A percentile compares a stretch with the other conserved stretches of the same genome.
Evolutionary conservation across 441 rosid genomes (phyloP).

Genomic region (Rhodomyrtus psidioides): DNA sequence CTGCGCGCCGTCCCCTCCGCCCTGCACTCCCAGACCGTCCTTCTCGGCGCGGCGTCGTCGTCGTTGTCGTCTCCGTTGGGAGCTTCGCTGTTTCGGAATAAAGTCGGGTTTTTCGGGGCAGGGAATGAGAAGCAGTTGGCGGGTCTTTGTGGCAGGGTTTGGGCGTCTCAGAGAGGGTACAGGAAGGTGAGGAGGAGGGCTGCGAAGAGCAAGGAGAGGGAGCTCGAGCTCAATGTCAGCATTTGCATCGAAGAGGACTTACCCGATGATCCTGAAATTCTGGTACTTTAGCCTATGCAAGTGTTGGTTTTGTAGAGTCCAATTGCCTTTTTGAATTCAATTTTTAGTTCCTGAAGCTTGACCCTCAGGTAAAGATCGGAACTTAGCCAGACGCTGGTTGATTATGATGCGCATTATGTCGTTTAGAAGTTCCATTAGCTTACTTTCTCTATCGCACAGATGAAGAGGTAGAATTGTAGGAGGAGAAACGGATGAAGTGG

Average conservation of each 20-base stretch:
- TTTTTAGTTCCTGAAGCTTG: neutral
- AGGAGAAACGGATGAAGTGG: neutral
- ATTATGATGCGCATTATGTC: neutral
- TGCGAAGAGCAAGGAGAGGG: constrained; percentile 39
- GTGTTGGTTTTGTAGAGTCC: neutral
- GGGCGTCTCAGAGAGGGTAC: constrained; percentile 49
- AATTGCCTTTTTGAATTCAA: neutral
- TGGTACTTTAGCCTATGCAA: constrained; percentile 22
- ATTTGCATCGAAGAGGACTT: constrained; percentile 77
- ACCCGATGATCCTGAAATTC: constrained; percentile 77
- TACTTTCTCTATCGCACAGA: neutral
- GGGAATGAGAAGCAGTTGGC: constrained; percentile 22
- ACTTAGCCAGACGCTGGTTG: neutral
- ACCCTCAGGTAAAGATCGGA: neutral
- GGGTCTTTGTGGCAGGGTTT: constrained; percentile 13
- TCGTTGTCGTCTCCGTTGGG: constrained; percentile 4
- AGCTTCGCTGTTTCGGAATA: constrained; percentile 2
- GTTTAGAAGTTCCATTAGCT: neutral
- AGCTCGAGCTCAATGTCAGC: constrained; percentile 62
- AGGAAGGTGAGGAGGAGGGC: constrained; percentile 46
- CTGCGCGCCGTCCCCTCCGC: constrained; percentile 30
- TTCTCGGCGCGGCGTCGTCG: constrained; percentile 1
- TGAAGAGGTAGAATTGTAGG: neutral
- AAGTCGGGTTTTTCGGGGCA: neutral
- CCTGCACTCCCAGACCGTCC: neutral